Conservation (phyloP, 2,329 filamentous ascomycete genomes). For the Alternaria triticina region DNA sequence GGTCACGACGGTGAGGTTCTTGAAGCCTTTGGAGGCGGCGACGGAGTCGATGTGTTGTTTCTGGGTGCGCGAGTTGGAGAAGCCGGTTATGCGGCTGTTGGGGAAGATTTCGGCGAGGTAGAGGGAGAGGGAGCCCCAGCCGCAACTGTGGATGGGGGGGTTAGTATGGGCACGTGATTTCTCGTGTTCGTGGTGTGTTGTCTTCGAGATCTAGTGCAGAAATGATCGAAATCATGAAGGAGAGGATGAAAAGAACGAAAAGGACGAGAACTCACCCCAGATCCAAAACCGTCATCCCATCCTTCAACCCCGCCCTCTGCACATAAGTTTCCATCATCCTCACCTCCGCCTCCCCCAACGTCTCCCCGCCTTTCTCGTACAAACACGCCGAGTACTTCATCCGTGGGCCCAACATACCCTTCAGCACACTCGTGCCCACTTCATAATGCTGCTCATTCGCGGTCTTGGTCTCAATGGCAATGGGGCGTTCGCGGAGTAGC, state of each 20-base stretch:
- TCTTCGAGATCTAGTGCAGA: background rate
- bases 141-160: conserved; percentile 57
- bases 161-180: conserved; percentile 11
- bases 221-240: background rate
- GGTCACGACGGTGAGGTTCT: conserved; percentile 68
- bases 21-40: conserved; percentile 62
- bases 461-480: conserved; percentile 70
- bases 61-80: conserved; percentile 73
- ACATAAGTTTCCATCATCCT: conserved; percentile 71
- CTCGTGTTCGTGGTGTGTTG: background rate
- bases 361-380: conserved; percentile 63
- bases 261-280: conserved; percentile 57
- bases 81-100: conserved; percentile 67
- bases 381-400: conserved; percentile 77
- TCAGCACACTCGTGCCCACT: conserved; percentile 69
- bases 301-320: conserved; percentile 63
- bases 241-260: conserved; percentile 12
- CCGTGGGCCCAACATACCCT: conserved; percentile 66
- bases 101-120: conserved; percentile 72
- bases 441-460: conserved; percentile 77
- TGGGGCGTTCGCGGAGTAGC: conserved; percentile 64
- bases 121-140: conserved; percentile 70
- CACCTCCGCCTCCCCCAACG: conserved; percentile 69
- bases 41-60: conserved; percentile 70
- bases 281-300: conserved; percentile 69